Evolutionary conservation across 257 asterid species (phyloP), one percentile per base, ranked within the genome.

Genomic region (Gentiana dahurica): DNA sequence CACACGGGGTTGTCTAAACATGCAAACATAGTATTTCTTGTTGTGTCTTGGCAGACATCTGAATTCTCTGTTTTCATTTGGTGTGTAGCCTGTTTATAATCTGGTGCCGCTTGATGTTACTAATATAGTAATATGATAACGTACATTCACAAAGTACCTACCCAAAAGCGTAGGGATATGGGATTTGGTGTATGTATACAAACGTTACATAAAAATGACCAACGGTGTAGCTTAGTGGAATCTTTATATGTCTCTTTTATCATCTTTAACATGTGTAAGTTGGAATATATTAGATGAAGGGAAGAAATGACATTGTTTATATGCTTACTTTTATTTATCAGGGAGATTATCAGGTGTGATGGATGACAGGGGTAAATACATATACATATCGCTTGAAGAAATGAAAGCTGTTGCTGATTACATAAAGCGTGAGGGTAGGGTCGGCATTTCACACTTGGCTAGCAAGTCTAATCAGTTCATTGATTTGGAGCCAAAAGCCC

Each of bases 331-430:
- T 35, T 36, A 10, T 55, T 52, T 60, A 32, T 49, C 90, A 92
- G 98, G 97, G 72, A 77, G 91, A 62, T 64, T 92, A 48, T 92
- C 99, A 5, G 97, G 99, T 61, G 97, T 88, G 37, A 92, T 92
- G 99, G 99, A 92, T 47, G 99, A 92, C 61, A 74, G 99, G 71
- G 99, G 98, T 58, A 91, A 91, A 65, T 87, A 81, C 78, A 91
- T 91, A 64, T 87, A 91, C 80, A 79, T 91, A 60, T 91, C 98
- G 0, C 57, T 77, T 62, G 98, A 91, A 67, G 95, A 91, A 80
- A 87, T 91, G 98, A 79, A 74, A 75, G 97, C 97, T 5, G 97
- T 92, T 61, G 95, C 95, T 0, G 98, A 92, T 72, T 92, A 92
- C 75, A 92, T 88, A 47, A 85, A 56, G 77, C 94, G 91, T 5